These are phyloP conservation scores for Capsella bursapastoris DNA, from an alignment of 345 rosid genomes.

Conservation along the genomic window DNA sequence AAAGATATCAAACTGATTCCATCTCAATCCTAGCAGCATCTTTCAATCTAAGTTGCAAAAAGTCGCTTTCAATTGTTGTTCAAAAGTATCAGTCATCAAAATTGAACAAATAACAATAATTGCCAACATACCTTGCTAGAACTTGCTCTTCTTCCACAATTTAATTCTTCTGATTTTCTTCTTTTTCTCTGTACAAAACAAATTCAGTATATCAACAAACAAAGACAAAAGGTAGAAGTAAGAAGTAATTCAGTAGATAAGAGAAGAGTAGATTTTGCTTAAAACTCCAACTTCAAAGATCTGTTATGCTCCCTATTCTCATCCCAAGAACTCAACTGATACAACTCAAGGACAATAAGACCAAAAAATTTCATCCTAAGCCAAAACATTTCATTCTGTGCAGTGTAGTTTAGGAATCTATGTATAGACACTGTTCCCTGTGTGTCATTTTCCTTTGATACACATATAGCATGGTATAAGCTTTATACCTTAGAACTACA, in stretches of 20 bases:
- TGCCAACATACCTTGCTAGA: slow-evolving; percentile 65
- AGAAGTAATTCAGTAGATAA: slow-evolving; percentile 10
- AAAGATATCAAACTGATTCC: slow-evolving; percentile 7
- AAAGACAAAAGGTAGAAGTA: background rate
- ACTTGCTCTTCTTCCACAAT: slow-evolving; percentile 61
- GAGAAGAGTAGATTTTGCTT: background rate
- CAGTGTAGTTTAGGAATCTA: slow-evolving; percentile 1
- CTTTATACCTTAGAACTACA: background rate
- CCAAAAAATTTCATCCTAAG: background rate
- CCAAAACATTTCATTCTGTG: slow-evolving; percentile 1
- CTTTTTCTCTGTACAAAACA: slow-evolving; percentile 74
- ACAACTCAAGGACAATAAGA: background rate
- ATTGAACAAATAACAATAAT: slow-evolving; percentile 1
- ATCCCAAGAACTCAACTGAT: background rate
- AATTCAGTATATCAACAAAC: background rate
- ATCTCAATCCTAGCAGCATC: slow-evolving; percentile 3
- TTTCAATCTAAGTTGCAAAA: slow-evolving; percentile 8
- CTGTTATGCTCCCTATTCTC: slow-evolving; percentile 6
- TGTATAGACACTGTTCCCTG: background rate
- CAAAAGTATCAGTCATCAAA: slow-evolving; percentile 1
- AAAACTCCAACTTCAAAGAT: slow-evolving; percentile 12
- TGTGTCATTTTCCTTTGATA: background rate
- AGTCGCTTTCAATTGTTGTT: background rate
- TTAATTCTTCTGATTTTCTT: slow-evolving; percentile 76
- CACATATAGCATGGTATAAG: background rate